Conservation (phyloP, 345 rosid genomes). For the Erysimum cheiranthoides region DNA sequence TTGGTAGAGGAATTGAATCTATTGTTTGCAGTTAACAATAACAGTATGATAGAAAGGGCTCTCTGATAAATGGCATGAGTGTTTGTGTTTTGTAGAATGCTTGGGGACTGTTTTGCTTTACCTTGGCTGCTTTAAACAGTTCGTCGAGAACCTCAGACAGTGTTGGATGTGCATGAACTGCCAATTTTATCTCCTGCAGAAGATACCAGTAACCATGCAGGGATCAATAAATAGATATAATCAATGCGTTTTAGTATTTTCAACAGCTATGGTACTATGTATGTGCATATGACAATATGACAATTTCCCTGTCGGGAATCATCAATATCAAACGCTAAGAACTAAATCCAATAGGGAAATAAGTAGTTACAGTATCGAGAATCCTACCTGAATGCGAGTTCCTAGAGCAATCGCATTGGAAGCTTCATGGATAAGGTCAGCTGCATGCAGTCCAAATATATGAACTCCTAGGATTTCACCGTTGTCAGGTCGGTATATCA, state of each 20-base stretch:
- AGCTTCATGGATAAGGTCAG: constrained; percentile 99
- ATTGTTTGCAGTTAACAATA: not conserved
- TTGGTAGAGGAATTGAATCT: not conserved
- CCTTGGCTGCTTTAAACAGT: constrained; percentile 95
- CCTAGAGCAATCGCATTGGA: constrained; percentile 97
- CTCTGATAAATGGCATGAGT: constrained; percentile 1
- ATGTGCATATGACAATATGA: not conserved
- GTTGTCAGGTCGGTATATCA: constrained; percentile 94
- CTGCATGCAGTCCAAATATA: constrained; percentile 96
- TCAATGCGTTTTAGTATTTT: not conserved
- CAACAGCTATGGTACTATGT: not conserved
- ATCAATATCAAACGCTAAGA: not conserved
- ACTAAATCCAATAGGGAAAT: not conserved
- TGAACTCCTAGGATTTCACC: constrained; percentile 99
- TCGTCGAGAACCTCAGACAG: constrained; percentile 98
- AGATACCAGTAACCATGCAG: constrained; percentile 30
- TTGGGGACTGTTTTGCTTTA: constrained; percentile 41
- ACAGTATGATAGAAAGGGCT: not conserved
- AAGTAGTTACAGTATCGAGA: constrained; percentile 12
- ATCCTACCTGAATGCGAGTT: constrained; percentile 74
- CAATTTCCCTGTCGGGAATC: not conserved
- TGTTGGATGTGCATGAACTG: constrained; percentile 99
- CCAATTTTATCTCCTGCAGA: constrained; percentile 83
- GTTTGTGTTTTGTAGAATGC: constrained; percentile 3
- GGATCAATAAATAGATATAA: constrained; percentile 23